Conservation (phyloP, 768 basidiomycete genomes). For the Mycena galericulata region DNA sequence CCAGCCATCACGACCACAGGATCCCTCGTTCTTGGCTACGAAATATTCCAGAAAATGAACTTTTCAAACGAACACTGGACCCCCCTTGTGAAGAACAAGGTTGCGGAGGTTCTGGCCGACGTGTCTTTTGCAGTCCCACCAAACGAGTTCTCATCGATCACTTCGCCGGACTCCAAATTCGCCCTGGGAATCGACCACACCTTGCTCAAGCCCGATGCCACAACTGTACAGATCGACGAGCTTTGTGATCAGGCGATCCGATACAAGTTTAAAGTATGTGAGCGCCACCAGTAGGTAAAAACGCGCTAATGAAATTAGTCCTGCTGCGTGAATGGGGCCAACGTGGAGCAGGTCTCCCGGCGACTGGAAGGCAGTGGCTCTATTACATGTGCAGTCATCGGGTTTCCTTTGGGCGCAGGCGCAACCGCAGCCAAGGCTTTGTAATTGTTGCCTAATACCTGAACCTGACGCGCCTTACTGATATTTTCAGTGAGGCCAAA, state of each 20-base stretch:
- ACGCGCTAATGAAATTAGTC: slow-evolving; percentile 51
- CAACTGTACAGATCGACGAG: slow-evolving; percentile 55
- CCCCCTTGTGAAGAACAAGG: slow-evolving; percentile 43
- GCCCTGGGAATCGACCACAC: slow-evolving; percentile 62
- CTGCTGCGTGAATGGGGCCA: slow-evolving; percentile 63
- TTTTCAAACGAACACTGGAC: slow-evolving; percentile 50
- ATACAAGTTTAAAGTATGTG: slow-evolving; percentile 60
- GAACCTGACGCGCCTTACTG: neutral
- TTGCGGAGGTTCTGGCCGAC: slow-evolving; percentile 38
- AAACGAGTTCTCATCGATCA: slow-evolving; percentile 38
- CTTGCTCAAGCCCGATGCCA: slow-evolving; percentile 62
- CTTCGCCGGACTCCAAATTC: slow-evolving; percentile 43
- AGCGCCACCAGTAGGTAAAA: neutral
- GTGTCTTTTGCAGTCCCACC: slow-evolving; percentile 37
- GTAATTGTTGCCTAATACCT: slow-evolving; percentile 43
- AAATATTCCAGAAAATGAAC: slow-evolving; percentile 30
- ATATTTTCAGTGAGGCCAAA: slow-evolving; percentile 53
- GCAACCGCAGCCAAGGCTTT: slow-evolving; percentile 57
- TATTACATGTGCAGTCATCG: slow-evolving; percentile 61
- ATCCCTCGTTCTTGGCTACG: too few relatives aligned
- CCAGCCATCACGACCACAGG: too few relatives aligned
- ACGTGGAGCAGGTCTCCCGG: slow-evolving; percentile 55
- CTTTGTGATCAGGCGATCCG: slow-evolving; percentile 62
- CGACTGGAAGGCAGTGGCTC: slow-evolving; percentile 51
- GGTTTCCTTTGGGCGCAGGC: slow-evolving; percentile 64